Percentiles rank a stretch among this genome's conserved stretches.
phyloP scores from a whole-genome alignment of 768 basidiomycete species.

The Chalciporus pseudorubinellus region DNA sequence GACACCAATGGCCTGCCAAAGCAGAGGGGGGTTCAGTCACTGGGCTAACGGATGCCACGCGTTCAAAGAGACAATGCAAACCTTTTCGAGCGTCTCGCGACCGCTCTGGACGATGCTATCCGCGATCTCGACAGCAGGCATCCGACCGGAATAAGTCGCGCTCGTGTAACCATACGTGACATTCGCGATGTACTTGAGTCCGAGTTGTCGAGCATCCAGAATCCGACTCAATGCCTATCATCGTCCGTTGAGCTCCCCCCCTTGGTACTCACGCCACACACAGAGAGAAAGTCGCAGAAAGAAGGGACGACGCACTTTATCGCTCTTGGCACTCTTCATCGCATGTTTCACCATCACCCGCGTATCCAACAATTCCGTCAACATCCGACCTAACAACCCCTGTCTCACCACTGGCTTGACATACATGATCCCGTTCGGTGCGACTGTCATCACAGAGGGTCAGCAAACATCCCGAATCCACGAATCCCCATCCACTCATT shows the following conservation, averaged over 20 bases:
- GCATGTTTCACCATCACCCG: slow-evolving; percentile 98
- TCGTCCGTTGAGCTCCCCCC: not conserved
- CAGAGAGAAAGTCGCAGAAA: not conserved
- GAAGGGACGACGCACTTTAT: slow-evolving; percentile 56
- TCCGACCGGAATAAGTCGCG: slow-evolving; percentile 91
- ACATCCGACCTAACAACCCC: slow-evolving; percentile 87
- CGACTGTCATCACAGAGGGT: slow-evolving; percentile 65
- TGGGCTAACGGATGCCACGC: too few species aligned
- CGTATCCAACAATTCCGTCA: slow-evolving; percentile 88
- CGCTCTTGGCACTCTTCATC: slow-evolving; percentile 76
- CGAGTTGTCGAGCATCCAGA: slow-evolving; percentile 87
- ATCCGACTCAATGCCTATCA: slow-evolving; percentile 67
- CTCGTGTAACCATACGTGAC: slow-evolving; percentile 96
- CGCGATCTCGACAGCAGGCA: slow-evolving; percentile 98
- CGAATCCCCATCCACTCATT: too few species aligned
- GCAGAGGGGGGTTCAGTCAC: not conserved
- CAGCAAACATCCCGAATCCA: not conserved
- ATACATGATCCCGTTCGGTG: slow-evolving; percentile 94
- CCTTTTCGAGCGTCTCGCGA: slow-evolving; percentile 93
- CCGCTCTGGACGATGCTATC: slow-evolving; percentile 98
- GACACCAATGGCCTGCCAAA: slow-evolving; percentile 67
- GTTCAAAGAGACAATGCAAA: slow-evolving; percentile 29
- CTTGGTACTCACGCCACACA: too few species aligned
- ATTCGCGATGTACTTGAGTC: slow-evolving; percentile 92
- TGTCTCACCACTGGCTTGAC: slow-evolving; percentile 81